phyloP scores from a whole-genome alignment of 805 yeast species.

The Candida broadrunensis region DNA sequence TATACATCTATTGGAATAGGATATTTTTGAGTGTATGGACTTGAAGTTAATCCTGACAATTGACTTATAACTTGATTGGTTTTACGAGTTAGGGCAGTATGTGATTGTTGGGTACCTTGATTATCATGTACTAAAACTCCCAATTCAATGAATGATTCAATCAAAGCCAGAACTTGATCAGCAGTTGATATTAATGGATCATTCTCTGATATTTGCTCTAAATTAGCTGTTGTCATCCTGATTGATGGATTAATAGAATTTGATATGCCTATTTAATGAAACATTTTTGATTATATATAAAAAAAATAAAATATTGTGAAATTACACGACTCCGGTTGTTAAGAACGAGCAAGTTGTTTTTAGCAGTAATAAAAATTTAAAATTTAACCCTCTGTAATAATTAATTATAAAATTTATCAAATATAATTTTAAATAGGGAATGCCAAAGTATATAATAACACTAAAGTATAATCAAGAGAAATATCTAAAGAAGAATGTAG shows the following conservation, averaged over 20 bases:
- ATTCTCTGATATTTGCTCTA: constrained; percentile 18
- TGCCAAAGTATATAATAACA: constrained; percentile 1
- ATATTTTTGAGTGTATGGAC: constrained; percentile 30
- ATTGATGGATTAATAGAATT: too few relatives aligned
- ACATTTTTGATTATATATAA: too few relatives aligned
- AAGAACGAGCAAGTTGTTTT: not conserved
- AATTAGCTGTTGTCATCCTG: constrained; percentile 29
- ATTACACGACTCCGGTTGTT: not conserved
- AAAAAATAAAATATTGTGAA: too few relatives aligned
- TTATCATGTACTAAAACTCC: constrained; percentile 93
- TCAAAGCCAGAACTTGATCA: constrained; percentile 28
- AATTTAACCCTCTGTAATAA: not conserved
- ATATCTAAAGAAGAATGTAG: not conserved
- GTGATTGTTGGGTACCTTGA: constrained; percentile 82
- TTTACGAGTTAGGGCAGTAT: constrained; percentile 40
- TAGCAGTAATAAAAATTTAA: not conserved
- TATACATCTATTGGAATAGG: constrained; percentile 81
- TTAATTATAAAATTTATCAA: not conserved
- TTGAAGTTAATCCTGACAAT: constrained; percentile 30
- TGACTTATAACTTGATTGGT: constrained; percentile 41
- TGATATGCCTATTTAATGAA: too few relatives aligned
- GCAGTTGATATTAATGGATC: constrained; percentile 28
- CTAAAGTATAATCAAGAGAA: constrained; percentile 6
- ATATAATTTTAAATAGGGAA: not conserved
- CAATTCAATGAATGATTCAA: constrained; percentile 79